Percentiles rank a stretch among this genome's conserved stretches.
Evolutionary conservation across 164 flowering plant species (phyloP).

Genomic region (Berberis thunbergii): DNA sequence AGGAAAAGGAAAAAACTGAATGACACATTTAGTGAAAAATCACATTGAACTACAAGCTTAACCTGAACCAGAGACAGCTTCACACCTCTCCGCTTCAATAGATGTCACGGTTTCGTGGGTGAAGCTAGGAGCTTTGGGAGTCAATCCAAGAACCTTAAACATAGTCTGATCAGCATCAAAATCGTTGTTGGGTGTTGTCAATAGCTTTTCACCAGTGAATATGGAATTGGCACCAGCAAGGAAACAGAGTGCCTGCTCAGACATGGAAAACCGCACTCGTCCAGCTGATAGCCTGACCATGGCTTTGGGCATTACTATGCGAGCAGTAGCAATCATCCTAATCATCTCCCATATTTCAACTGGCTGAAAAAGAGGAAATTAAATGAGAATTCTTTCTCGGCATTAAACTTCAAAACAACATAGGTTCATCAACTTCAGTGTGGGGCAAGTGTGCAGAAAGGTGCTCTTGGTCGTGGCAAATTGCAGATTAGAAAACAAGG

Average conservation of each 20-base stretch:
- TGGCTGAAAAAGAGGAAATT: constrained; percentile 43
- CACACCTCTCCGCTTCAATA: constrained; percentile 40
- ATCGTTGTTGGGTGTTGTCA: constrained; percentile 93
- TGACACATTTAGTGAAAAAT: neutral
- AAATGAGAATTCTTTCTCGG: too few relatives aligned
- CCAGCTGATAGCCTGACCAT: constrained; percentile 98
- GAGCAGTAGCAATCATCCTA: constrained; percentile 92
- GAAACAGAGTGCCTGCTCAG: constrained; percentile 94
- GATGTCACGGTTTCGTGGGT: constrained; percentile 21
- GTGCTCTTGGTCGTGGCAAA: too few relatives aligned
- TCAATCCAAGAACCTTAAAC: constrained; percentile 88
- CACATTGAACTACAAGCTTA: constrained; percentile 1
- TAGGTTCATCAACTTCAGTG: too few relatives aligned
- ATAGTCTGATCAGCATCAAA: constrained; percentile 82
- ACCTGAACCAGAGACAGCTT: constrained; percentile 41
- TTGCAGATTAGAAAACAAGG: too few relatives aligned
- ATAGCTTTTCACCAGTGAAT: constrained; percentile 91
- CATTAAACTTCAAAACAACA: too few relatives aligned
- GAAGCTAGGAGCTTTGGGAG: constrained; percentile 78
- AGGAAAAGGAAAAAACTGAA: neutral
- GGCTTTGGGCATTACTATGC: constrained; percentile 92
- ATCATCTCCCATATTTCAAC: constrained; percentile 99
- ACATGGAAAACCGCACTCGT: constrained; percentile 80
- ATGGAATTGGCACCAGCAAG: constrained; percentile 98
- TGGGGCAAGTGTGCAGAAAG: too few relatives aligned